Evolutionary conservation across 305 asterid species (phyloP).

Genomic region (Fraxinus xanthoxyloides): DNA sequence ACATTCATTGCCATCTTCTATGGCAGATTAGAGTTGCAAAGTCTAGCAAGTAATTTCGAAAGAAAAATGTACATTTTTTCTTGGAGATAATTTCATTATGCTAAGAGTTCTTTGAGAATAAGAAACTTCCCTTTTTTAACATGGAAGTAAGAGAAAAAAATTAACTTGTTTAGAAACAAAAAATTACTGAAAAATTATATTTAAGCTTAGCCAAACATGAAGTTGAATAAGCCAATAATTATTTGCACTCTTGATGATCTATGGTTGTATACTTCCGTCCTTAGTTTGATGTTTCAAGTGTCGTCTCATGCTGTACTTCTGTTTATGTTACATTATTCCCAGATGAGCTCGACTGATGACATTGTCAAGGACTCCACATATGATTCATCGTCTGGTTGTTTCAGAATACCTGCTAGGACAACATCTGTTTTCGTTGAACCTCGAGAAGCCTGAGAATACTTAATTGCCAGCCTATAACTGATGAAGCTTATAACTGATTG

Average conservation of each 20-base stretch:
- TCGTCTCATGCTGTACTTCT: neutral
- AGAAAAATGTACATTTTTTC: neutral
- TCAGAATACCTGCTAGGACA: constrained; percentile 72
- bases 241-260: neutral
- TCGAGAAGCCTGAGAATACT: constrained; percentile 30
- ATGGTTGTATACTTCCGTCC: neutral
- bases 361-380: constrained; percentile 64
- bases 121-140: neutral
- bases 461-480: neutral
- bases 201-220: neutral
- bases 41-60: neutral
- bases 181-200: neutral
- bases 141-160: neutral
- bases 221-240: constrained; percentile 1
- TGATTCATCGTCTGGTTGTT: constrained; percentile 58
- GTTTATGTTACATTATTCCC: constrained; percentile 21
- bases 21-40: neutral
- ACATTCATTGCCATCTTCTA: neutral
- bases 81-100: neutral
- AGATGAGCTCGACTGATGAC: constrained; percentile 66
- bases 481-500: neutral
- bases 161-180: neutral
- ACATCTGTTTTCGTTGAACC: constrained; percentile 69
- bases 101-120: neutral
- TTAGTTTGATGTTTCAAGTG: neutral